Conservation (phyloP, 306 rosid genomes). For the Fragaria iinumae region DNA sequence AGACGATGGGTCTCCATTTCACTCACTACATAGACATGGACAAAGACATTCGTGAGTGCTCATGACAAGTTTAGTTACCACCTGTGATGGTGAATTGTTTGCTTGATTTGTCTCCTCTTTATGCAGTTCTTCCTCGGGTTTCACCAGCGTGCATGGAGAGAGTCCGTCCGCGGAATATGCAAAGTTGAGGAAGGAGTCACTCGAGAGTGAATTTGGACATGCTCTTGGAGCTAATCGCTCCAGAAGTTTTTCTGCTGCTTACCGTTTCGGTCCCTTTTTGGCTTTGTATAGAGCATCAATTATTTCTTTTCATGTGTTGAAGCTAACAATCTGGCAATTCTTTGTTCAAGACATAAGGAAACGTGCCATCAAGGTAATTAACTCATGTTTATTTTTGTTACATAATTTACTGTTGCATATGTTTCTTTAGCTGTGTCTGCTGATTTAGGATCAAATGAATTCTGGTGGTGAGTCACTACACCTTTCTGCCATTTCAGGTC, state of each 20-base stretch:
- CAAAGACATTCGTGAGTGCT: slow-evolving; percentile 51
- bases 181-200: slow-evolving; percentile 76
- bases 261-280: slow-evolving; percentile 78
- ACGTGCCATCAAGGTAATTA: slow-evolving; percentile 75
- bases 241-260: slow-evolving; percentile 54
- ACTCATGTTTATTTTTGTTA: not conserved
- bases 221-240: slow-evolving; percentile 69
- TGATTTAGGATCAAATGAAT: not conserved
- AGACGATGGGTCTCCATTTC: slow-evolving; percentile 30
- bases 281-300: slow-evolving; percentile 87
- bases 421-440: slow-evolving; percentile 12
- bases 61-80: not conserved
- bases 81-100: not conserved
- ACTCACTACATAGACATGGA: slow-evolving; percentile 37
- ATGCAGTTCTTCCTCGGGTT: slow-evolving; percentile 74
- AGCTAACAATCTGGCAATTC: slow-evolving; percentile 67
- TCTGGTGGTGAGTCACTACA: not conserved
- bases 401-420: not conserved
- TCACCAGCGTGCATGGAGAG: slow-evolving; percentile 90
- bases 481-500: not conserved
- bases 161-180: slow-evolving; percentile 90
- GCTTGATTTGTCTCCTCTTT: slow-evolving; percentile 15
- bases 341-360: slow-evolving; percentile 60
- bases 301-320: slow-evolving; percentile 76
- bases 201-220: slow-evolving; percentile 76